These are phyloP conservation scores for Didymella pinodella DNA, from an alignment of 2,329 filamentous ascomycete genomes.

Conservation along the genomic window DNA sequence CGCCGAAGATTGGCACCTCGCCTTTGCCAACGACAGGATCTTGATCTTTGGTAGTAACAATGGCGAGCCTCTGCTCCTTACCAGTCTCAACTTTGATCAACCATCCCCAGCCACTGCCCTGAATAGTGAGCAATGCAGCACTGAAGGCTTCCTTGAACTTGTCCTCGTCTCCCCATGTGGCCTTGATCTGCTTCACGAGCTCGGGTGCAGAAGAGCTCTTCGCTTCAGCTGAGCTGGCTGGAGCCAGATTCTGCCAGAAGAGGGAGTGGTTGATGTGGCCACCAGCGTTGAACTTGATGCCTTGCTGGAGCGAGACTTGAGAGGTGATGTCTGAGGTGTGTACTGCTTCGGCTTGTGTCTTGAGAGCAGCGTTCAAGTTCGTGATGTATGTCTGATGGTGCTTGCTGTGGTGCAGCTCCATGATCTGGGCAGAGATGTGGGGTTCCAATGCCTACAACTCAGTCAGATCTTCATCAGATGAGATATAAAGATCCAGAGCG, in stretches of 20 bases:
- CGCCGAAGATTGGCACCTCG: constrained; percentile 74
- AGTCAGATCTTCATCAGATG: constrained; percentile 17
- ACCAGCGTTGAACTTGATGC: constrained; percentile 87
- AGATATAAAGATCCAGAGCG: background rate
- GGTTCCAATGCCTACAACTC: constrained; percentile 70
- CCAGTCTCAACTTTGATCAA: constrained; percentile 72
- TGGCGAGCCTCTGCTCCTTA: constrained; percentile 62
- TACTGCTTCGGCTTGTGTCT: constrained; percentile 65
- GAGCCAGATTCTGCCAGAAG: constrained; percentile 86
- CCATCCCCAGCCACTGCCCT: constrained; percentile 91
- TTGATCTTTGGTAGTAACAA: constrained; percentile 86
- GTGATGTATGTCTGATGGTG: constrained; percentile 82
- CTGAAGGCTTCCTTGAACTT: constrained; percentile 72
- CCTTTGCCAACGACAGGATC: constrained; percentile 71
- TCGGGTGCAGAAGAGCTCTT: constrained; percentile 63
- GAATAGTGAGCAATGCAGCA: constrained; percentile 71
- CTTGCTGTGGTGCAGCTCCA: constrained; percentile 81
- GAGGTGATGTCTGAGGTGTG: constrained; percentile 65
- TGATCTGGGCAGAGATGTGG: constrained; percentile 78
- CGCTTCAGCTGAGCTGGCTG: constrained; percentile 65
- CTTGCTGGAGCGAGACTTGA: constrained; percentile 72
- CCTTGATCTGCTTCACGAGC: constrained; percentile 67
- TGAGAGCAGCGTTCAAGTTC: constrained; percentile 74
- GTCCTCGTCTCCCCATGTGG: constrained; percentile 73
- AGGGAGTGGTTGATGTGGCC: constrained; percentile 93